Evolutionary conservation across 306 rosid genomes (phyloP), one percentile per base, ranked within the genome.

Genomic region (Styphnolobium japonicum): DNA sequence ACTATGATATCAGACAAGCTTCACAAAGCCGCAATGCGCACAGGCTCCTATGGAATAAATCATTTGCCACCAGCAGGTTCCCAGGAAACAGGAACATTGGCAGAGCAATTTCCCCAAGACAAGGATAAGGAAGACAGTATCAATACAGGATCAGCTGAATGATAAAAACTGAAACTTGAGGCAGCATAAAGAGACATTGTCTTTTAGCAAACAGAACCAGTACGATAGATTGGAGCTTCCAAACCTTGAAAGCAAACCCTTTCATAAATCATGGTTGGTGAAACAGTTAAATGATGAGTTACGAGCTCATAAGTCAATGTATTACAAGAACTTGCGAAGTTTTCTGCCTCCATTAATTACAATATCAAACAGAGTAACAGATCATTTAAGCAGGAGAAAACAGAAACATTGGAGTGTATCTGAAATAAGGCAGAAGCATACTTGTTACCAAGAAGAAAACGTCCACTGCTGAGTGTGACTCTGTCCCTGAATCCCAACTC

Each of bases 391-490:
- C 67, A 42, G 65, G 22, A 79, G 71, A 25, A 69, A 31, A 69
- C 57, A 72, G 43, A 65, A 72, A 67, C 16, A 15, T 11, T 61
- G 60, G 12, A 37, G 48, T 62, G 45, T 48, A 43, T 71, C 33
- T 42, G 74, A 76, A 74, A 72, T 33, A 49, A 57, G 5, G 76
- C 58, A 79, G 66, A 66, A 77, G 34, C 93, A 65, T 95, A 95
- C 99, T 93, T 95, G 94, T 95, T 95, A 33, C 99, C 98, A 1
- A 95, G 96, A 86, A 95, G 99, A 93, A 92, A 95, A 34, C 97
- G 96, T 48, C 99, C 99, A 69, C 99, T 95, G 92, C 99, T 95
- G 66, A 95, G 98, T 2, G 99, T 95, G 90, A 95, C 91, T 92
- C 97, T 85, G 83, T 95, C 99, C 86, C 99, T 87, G 90, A 95